Evolutionary conservation across 2,329 filamentous ascomycete genomes (phyloP), one percentile per base, ranked within the genome.

Genomic region (Trichoderma breve): DNA sequence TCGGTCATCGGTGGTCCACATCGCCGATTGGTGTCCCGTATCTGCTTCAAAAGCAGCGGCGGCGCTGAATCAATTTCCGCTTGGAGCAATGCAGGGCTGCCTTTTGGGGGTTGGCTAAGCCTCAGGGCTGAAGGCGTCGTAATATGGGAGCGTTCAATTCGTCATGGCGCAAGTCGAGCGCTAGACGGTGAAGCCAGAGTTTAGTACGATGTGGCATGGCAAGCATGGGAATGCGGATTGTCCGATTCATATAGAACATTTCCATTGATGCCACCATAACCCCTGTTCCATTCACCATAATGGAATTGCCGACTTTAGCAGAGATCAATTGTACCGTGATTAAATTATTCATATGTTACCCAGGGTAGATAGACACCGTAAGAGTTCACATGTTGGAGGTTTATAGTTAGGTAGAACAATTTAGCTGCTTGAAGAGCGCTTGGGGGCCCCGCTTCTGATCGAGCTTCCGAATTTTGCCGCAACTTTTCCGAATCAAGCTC

Each of bases 381-480:
- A 9, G 57, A 15, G 28, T 21, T 21, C 11, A 34, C 11, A 60
- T 60, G 57, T 21, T 34, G 5, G 28, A 11, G 6, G 8, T 21
- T 34, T 8, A 28, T 58, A 58, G 3, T 12, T 11, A 51, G 43
- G 18, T 47, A 2, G 6, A 26, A 18, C 7, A 1, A n/a, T 30
- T 18, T 7, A 18, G 15, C 30, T 21, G 57, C 18, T 12, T 26
- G 12, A 3, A 28, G 26, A n/a, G 62, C 9, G 12, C 30, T 6
- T n/a, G 15, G 3, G 3, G 36, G 36, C 67, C 67, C 67, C 67
- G 36, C 66, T 51, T 67, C 64, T 30, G 6, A n/a, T 18, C 34
- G 9, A 30, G n/a, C 24, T 70, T 72, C 71, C 71, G 71, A 39
- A 47, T 73, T 73, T 73, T 73, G 62, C 72, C 72, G 72, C 72